These are phyloP conservation scores for Boletus mariae DNA, from an alignment of 1,284 basidiomycete species.

Conservation along the genomic window DNA sequence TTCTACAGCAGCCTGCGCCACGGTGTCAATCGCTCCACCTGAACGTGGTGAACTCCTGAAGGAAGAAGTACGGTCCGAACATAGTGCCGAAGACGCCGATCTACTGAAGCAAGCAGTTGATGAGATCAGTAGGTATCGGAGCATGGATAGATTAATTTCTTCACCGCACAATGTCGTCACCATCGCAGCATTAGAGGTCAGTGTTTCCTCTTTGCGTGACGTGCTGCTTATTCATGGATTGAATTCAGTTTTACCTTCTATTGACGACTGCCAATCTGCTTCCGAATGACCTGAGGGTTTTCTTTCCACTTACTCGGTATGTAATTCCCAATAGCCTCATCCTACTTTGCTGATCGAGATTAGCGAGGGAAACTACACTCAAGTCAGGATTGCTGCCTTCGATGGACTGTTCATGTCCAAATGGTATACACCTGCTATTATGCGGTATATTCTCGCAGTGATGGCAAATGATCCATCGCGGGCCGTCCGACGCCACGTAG, in stretches of 20 bases:
- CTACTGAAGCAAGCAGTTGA: slow-evolving; percentile 70
- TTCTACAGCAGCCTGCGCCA: slow-evolving; percentile 75
- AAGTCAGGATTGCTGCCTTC: slow-evolving; percentile 89
- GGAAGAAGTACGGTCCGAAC: slow-evolving; percentile 59
- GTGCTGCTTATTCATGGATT: slow-evolving; percentile 7
- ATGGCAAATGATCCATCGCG: slow-evolving; percentile 86
- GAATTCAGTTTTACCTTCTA: slow-evolving; percentile 73
- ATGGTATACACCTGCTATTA: slow-evolving; percentile 80
- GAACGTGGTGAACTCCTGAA: slow-evolving; percentile 75
- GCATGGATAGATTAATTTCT: slow-evolving; percentile 93
- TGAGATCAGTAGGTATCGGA: slow-evolving; percentile 88
- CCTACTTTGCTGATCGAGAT: slow-evolving; percentile 14
- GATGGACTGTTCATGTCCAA: slow-evolving; percentile 91
- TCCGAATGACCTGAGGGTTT: slow-evolving; percentile 76
- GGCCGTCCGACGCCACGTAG: slow-evolving; percentile 80
- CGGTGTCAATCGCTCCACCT: slow-evolving; percentile 68
- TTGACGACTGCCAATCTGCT: slow-evolving; percentile 78
- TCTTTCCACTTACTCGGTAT: slow-evolving; percentile 87
- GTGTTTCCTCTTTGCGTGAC: slow-evolving; percentile 20
- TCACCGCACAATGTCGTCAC: slow-evolving; percentile 95
- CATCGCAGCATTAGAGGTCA: slow-evolving; percentile 82
- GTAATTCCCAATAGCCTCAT: slow-evolving; percentile 23
- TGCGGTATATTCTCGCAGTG: slow-evolving; percentile 88
- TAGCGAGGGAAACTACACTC: slow-evolving; percentile 90
- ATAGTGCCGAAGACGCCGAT: slow-evolving; percentile 62